phyloP scores from a whole-genome alignment of 345 rosid species.

The Heritiera fomes region DNA sequence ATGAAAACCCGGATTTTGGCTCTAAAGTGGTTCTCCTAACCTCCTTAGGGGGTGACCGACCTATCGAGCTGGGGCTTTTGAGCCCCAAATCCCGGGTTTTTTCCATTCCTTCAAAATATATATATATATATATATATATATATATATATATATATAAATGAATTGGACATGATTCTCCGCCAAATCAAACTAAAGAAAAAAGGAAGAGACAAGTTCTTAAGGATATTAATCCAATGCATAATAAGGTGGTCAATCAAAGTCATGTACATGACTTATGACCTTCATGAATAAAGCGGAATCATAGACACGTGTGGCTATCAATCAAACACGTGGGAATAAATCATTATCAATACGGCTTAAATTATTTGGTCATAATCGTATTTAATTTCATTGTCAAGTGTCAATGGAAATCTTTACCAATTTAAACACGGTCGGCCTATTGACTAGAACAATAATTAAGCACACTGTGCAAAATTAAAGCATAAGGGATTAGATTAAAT shows the following conservation, averaged over 20 bases:
- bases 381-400: background rate
- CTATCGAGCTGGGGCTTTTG: background rate
- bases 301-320: constrained; percentile 30
- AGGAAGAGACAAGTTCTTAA: constrained; percentile 7
- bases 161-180: background rate
- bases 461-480: background rate
- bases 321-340: constrained; percentile 9
- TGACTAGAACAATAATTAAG: background rate
- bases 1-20: background rate
- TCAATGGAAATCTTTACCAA: background rate
- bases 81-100: background rate
- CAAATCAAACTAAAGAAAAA: background rate
- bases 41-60: background rate
- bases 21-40: background rate
- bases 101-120: background rate
- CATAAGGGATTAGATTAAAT: background rate
- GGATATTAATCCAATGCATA: background rate
- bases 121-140: background rate
- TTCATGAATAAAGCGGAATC: constrained; percentile 11
- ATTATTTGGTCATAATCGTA: background rate
- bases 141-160: background rate
- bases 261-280: constrained; percentile 19
- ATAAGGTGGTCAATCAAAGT: constrained; percentile 31
- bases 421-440: no score
- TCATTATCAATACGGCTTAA: background rate